Evolutionary conservation across 2,329 filamentous ascomycete genomes (phyloP).

Genomic region (Aspergillus sojae): DNA sequence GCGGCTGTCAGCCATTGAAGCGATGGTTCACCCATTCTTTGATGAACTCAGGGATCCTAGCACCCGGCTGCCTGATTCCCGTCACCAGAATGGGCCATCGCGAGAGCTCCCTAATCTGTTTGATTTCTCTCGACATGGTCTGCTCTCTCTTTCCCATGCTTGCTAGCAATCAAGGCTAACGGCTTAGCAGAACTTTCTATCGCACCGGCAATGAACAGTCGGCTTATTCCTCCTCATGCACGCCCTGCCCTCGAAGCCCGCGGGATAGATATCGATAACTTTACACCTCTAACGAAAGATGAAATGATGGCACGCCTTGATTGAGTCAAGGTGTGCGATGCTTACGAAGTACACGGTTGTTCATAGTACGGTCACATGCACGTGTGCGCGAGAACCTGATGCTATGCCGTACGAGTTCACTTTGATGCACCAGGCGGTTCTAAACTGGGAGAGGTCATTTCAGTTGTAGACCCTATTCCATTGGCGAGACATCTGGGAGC

Average conservation of each 20-base stretch:
- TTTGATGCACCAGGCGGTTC: conserved; percentile 37
- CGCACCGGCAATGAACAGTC: conserved; percentile 79
- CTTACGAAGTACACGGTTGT: conserved; percentile 42
- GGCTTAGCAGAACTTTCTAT: conserved; percentile 83
- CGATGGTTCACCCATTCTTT: conserved; percentile 98
- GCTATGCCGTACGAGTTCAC: conserved; percentile 30
- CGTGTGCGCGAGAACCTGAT: conserved; percentile 33
- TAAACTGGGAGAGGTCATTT: conserved; percentile 31
- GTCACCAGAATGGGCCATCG: conserved; percentile 77
- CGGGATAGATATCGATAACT: conserved; percentile 90
- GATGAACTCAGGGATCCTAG: conserved; percentile 91
- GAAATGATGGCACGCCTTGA: conserved; percentile 98
- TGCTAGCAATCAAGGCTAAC: conserved; percentile 10
- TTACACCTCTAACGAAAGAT: conserved; percentile 86
- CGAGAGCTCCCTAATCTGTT: conserved; percentile 87
- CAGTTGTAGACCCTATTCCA: conserved; percentile 31
- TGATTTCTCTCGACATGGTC: conserved; percentile 93
- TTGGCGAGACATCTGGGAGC: conserved; percentile 28
- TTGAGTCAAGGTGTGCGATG: conserved; percentile 58
- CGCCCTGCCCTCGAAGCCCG: conserved; percentile 71
- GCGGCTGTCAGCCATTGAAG: conserved; percentile 87
- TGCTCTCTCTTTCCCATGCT: conserved; percentile 36
- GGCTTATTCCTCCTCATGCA: conserved; percentile 83
- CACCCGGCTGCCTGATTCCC: conserved; percentile 90
- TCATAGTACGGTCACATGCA: conserved; percentile 39